Evolutionary conservation across 208 protist species (phyloP).

Genomic region (Leishmania gerbilli): DNA sequence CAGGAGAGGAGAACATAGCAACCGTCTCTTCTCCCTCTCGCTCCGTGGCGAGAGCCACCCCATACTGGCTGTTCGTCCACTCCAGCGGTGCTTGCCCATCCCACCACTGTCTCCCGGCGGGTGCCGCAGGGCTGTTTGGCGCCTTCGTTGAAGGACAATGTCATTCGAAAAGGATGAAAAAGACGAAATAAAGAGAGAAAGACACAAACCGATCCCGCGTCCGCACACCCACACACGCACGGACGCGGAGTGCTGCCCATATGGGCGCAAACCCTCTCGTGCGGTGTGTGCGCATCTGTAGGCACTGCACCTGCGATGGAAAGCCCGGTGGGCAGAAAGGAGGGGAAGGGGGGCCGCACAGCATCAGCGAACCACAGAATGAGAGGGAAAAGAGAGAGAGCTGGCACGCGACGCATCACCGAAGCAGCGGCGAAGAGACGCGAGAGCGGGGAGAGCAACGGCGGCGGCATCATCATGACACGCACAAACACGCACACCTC

Average conservation of each 20-base stretch:
- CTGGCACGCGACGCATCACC: neutral
- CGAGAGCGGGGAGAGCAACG: neutral
- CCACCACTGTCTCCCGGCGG: neutral
- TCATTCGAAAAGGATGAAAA: neutral
- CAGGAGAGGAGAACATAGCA: neutral
- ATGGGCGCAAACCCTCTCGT: neutral
- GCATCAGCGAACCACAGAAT: neutral
- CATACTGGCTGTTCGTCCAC: neutral
- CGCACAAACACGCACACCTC: neutral
- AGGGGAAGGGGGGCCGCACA: neutral
- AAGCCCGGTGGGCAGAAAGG: neutral
- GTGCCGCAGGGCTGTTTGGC: no score
- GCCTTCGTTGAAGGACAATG: neutral
- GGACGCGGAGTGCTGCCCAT: neutral
- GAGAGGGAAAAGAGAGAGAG: neutral
- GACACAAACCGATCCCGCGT: neutral
- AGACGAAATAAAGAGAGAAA: neutral
- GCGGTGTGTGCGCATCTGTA: neutral
- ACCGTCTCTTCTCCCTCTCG: neutral
- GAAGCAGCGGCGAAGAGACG: neutral
- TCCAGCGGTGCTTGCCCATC: neutral
- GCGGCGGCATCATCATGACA: neutral
- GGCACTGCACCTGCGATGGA: neutral
- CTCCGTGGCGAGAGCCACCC: neutral
- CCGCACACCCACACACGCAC: neutral